A percentile compares a stretch with the other conserved stretches of the same genome.
These are phyloP conservation scores for Paecilomyces variotii DNA, from an alignment of 2,329 filamentous ascomycete genomes.

Conservation along the genomic window DNA sequence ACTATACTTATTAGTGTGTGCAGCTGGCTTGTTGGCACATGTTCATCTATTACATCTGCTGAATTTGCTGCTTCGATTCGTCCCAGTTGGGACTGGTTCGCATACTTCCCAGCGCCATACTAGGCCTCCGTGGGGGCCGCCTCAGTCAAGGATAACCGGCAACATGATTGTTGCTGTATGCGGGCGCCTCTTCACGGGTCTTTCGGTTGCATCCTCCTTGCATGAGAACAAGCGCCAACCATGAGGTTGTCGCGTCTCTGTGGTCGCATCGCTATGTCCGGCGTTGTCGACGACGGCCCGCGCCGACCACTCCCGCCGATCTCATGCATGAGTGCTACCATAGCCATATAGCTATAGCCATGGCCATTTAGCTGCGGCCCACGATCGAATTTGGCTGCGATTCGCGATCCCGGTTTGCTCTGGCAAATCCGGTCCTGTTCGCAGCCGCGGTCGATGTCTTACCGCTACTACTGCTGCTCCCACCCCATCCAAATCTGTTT, in stretches of 20 bases:
- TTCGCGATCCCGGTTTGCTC: background rate
- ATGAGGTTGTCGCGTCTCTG: background rate
- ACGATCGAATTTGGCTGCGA: background rate
- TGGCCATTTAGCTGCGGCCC: background rate
- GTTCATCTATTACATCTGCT: too few relatives aligned
- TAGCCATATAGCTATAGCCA: background rate
- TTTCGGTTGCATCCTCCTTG: constrained; percentile 2
- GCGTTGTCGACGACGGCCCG: constrained; percentile 20
- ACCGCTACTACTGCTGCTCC: background rate
- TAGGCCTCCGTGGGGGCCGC: background rate
- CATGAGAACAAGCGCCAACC: constrained; percentile 2
- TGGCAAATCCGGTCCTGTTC: background rate
- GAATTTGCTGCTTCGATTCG: background rate
- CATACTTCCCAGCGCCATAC: background rate
- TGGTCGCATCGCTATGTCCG: constrained; percentile 15
- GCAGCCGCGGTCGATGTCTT: background rate
- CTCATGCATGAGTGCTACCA: constrained; percentile 16
- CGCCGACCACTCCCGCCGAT: constrained; percentile 21
- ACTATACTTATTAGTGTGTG: background rate
- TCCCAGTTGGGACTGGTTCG: background rate
- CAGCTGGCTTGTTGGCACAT: background rate
- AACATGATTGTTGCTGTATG: background rate
- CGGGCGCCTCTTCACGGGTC: background rate
- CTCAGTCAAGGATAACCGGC: background rate
- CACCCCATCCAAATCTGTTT: background rate